phyloP scores from a whole-genome alignment of 2,329 filamentous ascomycete genomes.

The Alternaria atra region DNA sequence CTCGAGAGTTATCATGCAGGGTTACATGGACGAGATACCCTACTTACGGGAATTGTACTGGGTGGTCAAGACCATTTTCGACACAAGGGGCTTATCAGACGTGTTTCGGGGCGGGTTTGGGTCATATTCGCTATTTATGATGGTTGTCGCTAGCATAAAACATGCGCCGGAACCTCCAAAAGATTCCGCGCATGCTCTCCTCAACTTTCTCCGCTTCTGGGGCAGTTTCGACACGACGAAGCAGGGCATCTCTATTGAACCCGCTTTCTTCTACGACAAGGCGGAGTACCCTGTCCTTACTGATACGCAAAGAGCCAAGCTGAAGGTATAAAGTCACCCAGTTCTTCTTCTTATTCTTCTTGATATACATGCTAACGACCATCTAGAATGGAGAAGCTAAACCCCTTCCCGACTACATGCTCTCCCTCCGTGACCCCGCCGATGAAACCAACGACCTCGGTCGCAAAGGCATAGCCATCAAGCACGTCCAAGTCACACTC shows the following conservation, averaged over 20 bases:
- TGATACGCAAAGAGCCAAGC: slow-evolving; percentile 18
- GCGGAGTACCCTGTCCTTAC: slow-evolving; percentile 28
- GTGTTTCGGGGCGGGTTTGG: slow-evolving; percentile 60
- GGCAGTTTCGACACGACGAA: slow-evolving; percentile 56
- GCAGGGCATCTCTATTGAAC: slow-evolving; percentile 61
- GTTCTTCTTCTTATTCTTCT: neutral
- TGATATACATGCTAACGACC: slow-evolving; percentile 12
- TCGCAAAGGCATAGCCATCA: slow-evolving; percentile 57
- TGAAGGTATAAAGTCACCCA: slow-evolving; percentile 29
- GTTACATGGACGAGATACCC: slow-evolving; percentile 61
- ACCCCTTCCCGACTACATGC: slow-evolving; percentile 45
- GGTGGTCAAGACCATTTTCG: slow-evolving; percentile 60
- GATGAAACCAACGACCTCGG: slow-evolving; percentile 67
- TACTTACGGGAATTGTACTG: slow-evolving; percentile 60
- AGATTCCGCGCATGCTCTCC: slow-evolving; percentile 55
- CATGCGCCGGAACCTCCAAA: slow-evolving; percentile 48
- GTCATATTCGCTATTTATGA: slow-evolving; percentile 65
- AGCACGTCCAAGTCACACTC: slow-evolving; percentile 60
- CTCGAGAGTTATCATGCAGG: slow-evolving; percentile 55
- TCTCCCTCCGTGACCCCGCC: slow-evolving; percentile 68
- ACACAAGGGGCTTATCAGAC: slow-evolving; percentile 60
- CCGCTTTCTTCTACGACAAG: slow-evolving; percentile 57
- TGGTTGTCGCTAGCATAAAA: slow-evolving; percentile 64
- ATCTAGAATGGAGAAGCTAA: slow-evolving; percentile 22
- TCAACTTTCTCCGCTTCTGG: slow-evolving; percentile 62